A percentile compares a stretch with the other conserved stretches of the same genome.
Conservation (phyloP, 2,329 filamentous ascomycete species). For the Fusarium bactridioides region DNA sequence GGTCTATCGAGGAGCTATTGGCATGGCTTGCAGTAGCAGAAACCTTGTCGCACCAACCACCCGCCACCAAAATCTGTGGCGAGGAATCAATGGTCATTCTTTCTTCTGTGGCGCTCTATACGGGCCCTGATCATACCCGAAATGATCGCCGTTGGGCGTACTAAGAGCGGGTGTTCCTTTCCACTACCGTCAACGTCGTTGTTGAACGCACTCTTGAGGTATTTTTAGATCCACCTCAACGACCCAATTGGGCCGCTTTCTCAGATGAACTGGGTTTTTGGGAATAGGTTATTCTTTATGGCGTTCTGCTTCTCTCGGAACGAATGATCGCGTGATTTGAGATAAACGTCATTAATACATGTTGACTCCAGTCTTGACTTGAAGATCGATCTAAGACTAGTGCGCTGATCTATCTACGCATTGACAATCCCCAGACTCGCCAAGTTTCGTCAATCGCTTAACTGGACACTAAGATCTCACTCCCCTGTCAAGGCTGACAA, state of each 20-base stretch:
- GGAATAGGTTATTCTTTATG: neutral
- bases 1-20: neutral
- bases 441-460: neutral
- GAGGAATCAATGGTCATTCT: neutral
- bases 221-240: neutral
- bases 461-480: neutral
- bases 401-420: neutral
- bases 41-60: neutral
- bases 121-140: neutral
- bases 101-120: neutral
- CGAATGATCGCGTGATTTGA: neutral
- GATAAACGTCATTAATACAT: neutral
- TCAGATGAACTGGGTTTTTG: accelerated
- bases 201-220: neutral
- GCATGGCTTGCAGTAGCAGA: neutral
- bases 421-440: neutral
- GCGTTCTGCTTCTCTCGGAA: neutral
- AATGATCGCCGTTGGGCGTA: neutral
- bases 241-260: too few species aligned
- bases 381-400: neutral
- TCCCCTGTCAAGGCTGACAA: neutral
- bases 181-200: neutral
- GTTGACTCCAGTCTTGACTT: neutral
- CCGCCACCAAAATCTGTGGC: neutral
- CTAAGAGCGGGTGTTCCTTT: neutral